Evolutionary conservation across 2,329 filamentous ascomycete species (phyloP).

Genomic region (Apiospora arundinis): DNA sequence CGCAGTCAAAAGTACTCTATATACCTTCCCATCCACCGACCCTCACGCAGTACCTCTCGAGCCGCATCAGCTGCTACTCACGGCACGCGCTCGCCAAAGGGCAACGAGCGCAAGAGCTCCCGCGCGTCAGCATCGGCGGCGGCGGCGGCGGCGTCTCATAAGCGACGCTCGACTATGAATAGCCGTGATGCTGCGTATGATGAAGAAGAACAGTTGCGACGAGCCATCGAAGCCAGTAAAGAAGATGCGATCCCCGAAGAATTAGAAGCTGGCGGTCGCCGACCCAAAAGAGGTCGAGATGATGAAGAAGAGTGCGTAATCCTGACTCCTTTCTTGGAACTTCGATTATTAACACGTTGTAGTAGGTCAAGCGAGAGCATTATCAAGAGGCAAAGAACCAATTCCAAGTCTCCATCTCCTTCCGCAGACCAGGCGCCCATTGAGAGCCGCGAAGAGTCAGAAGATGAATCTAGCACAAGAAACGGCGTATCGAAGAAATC

Average conservation of each 20-base stretch:
- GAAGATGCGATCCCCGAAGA: conserved; percentile 68
- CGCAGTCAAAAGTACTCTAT: conserved; percentile 69
- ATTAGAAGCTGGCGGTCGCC: conserved; percentile 62
- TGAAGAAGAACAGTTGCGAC: conserved; percentile 86
- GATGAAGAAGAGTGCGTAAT: conserved; percentile 89
- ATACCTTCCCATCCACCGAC: conserved; percentile 65
- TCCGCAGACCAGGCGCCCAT: conserved; percentile 54
- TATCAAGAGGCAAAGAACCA: conserved; percentile 83
- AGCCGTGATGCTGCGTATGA: conserved; percentile 95
- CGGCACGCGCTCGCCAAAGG: conserved; percentile 58
- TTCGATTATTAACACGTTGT: conserved; percentile 27
- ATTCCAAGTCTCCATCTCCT: conserved; percentile 74
- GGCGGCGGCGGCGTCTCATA: conserved; percentile 61
- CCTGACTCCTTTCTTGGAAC: background rate
- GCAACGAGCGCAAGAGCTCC: conserved; percentile 61
- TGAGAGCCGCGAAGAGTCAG: conserved; percentile 69
- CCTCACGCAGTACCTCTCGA: conserved; percentile 63
- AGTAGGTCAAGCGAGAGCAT: conserved; percentile 68
- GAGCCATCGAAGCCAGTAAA: conserved; percentile 95
- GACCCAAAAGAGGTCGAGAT: conserved; percentile 84
- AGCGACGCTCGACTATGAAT: conserved; percentile 95
- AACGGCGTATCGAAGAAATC: conserved; percentile 63
- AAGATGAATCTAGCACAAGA: conserved; percentile 70
- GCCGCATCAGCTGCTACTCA: conserved; percentile 72
- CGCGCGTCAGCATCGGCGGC: conserved; percentile 54